Evolutionary conservation across 495 filamentous ascomycete species (phyloP).

Genomic region (Penicillium pancosmium): DNA sequence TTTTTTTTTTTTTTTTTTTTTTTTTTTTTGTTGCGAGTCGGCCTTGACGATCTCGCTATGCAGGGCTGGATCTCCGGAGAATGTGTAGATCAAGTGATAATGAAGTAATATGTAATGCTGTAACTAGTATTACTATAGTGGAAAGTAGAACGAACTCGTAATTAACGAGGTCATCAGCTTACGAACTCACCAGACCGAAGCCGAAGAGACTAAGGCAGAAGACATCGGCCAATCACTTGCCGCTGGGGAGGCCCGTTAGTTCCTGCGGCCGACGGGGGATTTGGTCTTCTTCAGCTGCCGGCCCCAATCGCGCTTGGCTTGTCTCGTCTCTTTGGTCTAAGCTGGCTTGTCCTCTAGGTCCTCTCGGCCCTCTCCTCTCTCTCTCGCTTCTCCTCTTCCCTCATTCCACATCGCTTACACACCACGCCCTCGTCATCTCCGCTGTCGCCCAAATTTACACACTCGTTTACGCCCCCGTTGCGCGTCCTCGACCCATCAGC

Average conservation of each 20-base stretch:
- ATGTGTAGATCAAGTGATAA: too few relatives aligned
- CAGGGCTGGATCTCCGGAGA: too few relatives aligned
- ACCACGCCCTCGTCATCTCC: background rate
- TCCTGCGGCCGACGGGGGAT: background rate
- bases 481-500: conserved; percentile 9
- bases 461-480: conserved; percentile 4
- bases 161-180: background rate
- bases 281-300: conserved; percentile 5
- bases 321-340: background rate
- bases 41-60: conserved; percentile 6
- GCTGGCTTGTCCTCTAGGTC: conserved; percentile 1
- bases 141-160: too few relatives aligned
- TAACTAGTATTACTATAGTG: too few relatives aligned
- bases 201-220: too few relatives aligned
- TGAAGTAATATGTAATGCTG: too few relatives aligned
- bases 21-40: too few relatives aligned
- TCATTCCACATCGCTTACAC: background rate
- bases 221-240: background rate
- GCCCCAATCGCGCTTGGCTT: background rate
- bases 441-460: background rate
- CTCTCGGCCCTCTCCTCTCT: background rate
- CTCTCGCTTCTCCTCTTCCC: background rate
- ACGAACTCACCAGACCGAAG: background rate
- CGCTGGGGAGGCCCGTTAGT: too few relatives aligned
- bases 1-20: too few relatives aligned